A percentile compares a stretch with the other conserved stretches of the same genome.
Conservation (phyloP, 140 eudicot genomes). For the Oenanthe javanica region DNA sequence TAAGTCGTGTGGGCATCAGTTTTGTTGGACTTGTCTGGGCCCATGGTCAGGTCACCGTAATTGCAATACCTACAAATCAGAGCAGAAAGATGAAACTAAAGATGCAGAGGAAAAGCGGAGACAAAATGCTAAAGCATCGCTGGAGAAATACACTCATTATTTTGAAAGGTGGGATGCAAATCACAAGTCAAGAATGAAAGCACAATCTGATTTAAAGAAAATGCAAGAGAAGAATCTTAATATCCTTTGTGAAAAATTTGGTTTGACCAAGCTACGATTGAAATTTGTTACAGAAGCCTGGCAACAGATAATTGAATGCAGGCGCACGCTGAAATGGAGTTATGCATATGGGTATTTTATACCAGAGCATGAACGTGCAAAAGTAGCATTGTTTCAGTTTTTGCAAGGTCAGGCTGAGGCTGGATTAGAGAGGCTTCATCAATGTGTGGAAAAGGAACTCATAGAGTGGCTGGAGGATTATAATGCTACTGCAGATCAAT, state of each 20-base stretch:
- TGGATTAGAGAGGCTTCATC: constrained; percentile 79
- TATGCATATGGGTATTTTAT: constrained; percentile 78
- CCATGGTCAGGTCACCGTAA: constrained; percentile 16
- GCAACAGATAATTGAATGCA: constrained; percentile 60
- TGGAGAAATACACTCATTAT: constrained; percentile 69
- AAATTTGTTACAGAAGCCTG: constrained; percentile 59
- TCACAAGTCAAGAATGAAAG: constrained; percentile 67
- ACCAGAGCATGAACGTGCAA: constrained; percentile 43
- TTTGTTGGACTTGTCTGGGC: constrained; percentile 32
- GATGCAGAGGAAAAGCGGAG: constrained; percentile 39
- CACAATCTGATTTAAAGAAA: constrained; percentile 43
- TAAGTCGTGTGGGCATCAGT: constrained; percentile 37
- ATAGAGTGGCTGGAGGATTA: constrained; percentile 24
- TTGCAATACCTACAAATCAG: constrained; percentile 47
- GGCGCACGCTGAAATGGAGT: constrained; percentile 72
- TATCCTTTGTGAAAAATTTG: constrained; percentile 32
- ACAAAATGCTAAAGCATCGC: constrained; percentile 42
- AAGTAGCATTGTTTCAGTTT: constrained; percentile 54
- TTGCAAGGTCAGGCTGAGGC: constrained; percentile 82
- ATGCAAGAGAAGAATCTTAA: constrained; percentile 45
- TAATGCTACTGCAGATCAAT: constrained; percentile 22
- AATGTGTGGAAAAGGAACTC: constrained; percentile 74
- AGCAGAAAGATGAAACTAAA: constrained; percentile 30
- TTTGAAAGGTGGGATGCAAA: constrained; percentile 82
- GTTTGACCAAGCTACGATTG: constrained; percentile 40